Base-by-base conservation (phyloP, 2,329 filamentous ascomycete species). In the Botrytis aclada region DNA sequence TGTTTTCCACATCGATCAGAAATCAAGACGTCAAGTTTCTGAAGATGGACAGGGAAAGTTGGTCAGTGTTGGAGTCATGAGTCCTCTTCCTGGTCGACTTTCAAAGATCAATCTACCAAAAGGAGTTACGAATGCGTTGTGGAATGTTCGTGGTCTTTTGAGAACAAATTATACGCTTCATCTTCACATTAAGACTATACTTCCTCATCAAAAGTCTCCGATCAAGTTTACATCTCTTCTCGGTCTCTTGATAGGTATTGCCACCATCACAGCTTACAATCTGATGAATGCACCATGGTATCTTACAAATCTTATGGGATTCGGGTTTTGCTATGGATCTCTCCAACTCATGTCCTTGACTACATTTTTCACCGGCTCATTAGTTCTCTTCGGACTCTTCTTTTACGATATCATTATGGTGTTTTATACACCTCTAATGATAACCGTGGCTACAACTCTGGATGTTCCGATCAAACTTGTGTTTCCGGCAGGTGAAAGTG, bases 341-440 rank as follows among this genome's bases (percentile, higher is more conserved):
- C 86, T 98, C 72, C 89, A 95, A 78, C 84, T 97, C 70, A 89
- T 98, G 84, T 97, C 94, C 1, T 94, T 95, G 0, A 97, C 94
- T 0, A 95, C 93, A 0, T 97, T 98, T 80, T 84, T 88, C 71
- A 97, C 93, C 0, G 94, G 94, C 0, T 92, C 91, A 10, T 82
- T 95, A 61, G 90, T 98, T 16, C 85, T 98, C 1, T 84, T 86
- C 16, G 93, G 92, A 0, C 85, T 98, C 1, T 98, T 98, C 84
- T 89, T 97, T 79, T 99, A 99, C 80, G 95, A 99, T 80, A 95
- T 99, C 66, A 90, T 96, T 81, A 94, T 95, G 86, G 93, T 96
- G 9, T 96, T 96, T 80, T 96, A 92, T 80, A 95, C 92, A 39
- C 93, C 93, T 0, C 90, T 93, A 80, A 96, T 96, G 93, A 86